Percentiles rank a stretch among this genome's conserved stretches.
phyloP scores from a whole-genome alignment of 108 stramenopile genomes.

The Nitzschia inconspicua region DNA sequence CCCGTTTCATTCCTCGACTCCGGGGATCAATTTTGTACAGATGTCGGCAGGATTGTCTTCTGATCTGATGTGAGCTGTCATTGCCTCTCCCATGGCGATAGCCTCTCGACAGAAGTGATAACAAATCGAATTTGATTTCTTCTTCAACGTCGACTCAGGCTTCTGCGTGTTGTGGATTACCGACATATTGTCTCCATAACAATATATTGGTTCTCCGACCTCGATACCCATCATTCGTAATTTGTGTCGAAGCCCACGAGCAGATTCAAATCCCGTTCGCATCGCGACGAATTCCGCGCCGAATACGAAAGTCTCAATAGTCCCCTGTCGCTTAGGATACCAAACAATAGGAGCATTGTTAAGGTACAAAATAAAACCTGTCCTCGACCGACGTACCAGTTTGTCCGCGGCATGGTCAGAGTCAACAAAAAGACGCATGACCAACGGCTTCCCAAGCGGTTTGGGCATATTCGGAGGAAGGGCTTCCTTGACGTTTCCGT shows the following conservation, averaged over 20 bases:
- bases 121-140: constrained; percentile 41
- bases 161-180: constrained; percentile 29
- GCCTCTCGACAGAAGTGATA: constrained; percentile 43
- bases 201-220: constrained; percentile 19
- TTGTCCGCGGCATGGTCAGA: constrained; percentile 50
- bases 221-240: constrained; percentile 54
- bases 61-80: no score
- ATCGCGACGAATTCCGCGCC: constrained; percentile 55
- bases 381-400: constrained; percentile 37
- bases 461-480: constrained; percentile 32
- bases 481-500: constrained; percentile 16
- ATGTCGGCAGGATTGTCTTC: no score
- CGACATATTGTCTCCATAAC: constrained; percentile 44
- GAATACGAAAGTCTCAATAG: constrained; percentile 48
- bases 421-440: no score
- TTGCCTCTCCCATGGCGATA: constrained; percentile 26
- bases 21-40: no score
- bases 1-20: no score
- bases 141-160: constrained; percentile 51
- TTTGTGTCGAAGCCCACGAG: constrained; percentile 49
- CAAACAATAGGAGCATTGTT: constrained; percentile 42
- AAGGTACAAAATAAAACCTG: constrained; percentile 47
- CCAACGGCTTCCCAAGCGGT: no score
- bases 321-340: constrained; percentile 41
- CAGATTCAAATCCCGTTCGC: constrained; percentile 35